These are phyloP conservation scores for Fusarium sp. DNA, from an alignment of 2,329 filamentous ascomycete species.

Conservation along the genomic window DNA sequence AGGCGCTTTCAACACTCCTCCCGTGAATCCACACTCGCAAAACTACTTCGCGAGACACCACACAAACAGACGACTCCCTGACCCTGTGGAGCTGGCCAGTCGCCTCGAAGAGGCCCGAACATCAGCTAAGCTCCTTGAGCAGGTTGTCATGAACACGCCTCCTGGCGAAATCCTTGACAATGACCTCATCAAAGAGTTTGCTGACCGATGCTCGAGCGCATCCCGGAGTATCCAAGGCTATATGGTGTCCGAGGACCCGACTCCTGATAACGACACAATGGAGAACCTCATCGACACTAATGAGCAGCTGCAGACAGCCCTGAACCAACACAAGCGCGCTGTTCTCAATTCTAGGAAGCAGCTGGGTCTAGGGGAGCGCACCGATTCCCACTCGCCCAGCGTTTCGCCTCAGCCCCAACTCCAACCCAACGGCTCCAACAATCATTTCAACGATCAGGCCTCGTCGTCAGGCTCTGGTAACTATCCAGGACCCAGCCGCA, in stretches of 20 bases:
- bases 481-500: slow-evolving; percentile 25
- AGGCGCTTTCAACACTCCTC: slow-evolving; percentile 22
- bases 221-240: slow-evolving; percentile 88
- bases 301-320: slow-evolving; percentile 86
- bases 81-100: slow-evolving; percentile 82
- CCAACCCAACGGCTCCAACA: slow-evolving; percentile 51
- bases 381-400: slow-evolving; percentile 49
- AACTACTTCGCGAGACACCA: slow-evolving; percentile 73
- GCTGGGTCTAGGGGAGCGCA: slow-evolving; percentile 58
- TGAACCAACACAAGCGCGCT: slow-evolving; percentile 88
- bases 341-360: slow-evolving; percentile 75
- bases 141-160: slow-evolving; percentile 90
- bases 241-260: slow-evolving; percentile 83
- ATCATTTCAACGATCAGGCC: slow-evolving; percentile 32
- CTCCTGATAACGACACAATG: slow-evolving; percentile 94
- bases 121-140: slow-evolving; percentile 91
- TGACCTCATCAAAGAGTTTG: slow-evolving; percentile 94
- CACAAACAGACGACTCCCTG: slow-evolving; percentile 69
- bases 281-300: slow-evolving; percentile 94
- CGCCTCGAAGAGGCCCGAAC: slow-evolving; percentile 92
- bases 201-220: slow-evolving; percentile 86
- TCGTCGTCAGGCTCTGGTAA: slow-evolving; percentile 36
- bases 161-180: slow-evolving; percentile 82
- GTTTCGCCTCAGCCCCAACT: slow-evolving; percentile 38
- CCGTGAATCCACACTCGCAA: slow-evolving; percentile 60